Evolutionary conservation across 805 yeast species (phyloP).

Genomic region (Candida sonorensis): DNA sequence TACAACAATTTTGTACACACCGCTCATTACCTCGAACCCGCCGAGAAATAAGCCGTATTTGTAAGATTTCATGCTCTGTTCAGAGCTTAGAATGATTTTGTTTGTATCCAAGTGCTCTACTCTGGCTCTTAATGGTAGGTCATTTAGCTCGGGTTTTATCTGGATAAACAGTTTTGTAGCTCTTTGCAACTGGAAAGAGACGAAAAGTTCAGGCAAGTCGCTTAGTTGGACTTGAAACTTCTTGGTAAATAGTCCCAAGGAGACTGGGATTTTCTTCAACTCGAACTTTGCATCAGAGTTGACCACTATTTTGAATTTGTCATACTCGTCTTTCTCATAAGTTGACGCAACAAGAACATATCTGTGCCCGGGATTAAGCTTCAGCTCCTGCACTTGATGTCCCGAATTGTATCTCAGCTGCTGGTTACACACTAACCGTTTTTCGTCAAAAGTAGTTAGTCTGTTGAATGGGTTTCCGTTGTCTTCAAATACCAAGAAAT

Average conservation of each 20-base stretch:
- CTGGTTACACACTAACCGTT: constrained; percentile 22
- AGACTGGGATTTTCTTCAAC: constrained; percentile 3
- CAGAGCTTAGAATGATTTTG: neutral
- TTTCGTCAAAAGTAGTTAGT: constrained; percentile 22
- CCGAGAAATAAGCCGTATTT: constrained; percentile 3
- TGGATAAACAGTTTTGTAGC: constrained; percentile 3
- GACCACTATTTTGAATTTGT: constrained; percentile 27
- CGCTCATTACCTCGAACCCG: constrained; percentile 1
- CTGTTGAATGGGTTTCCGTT: constrained; percentile 16
- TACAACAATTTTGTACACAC: constrained; percentile 1
- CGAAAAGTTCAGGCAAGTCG: neutral
- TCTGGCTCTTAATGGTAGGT: too few species aligned
- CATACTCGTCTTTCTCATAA: constrained; percentile 27
- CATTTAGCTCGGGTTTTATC: constrained; percentile 1
- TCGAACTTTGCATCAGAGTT: constrained; percentile 14
- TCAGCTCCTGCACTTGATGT: constrained; percentile 18
- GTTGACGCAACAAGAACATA: constrained; percentile 45
- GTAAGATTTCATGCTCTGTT: neutral
- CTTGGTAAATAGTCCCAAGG: constrained; percentile 9
- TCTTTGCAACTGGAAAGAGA: constrained; percentile 5
- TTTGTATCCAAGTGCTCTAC: neutral
- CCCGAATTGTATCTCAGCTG: constrained; percentile 29
- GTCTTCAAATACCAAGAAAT: constrained; percentile 39
- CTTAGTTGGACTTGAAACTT: too few species aligned
- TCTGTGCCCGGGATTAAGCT: constrained; percentile 25